phyloP scores from a whole-genome alignment of 1,139 yeast genomes.

The Saccharomycopsis crataegensis region DNA sequence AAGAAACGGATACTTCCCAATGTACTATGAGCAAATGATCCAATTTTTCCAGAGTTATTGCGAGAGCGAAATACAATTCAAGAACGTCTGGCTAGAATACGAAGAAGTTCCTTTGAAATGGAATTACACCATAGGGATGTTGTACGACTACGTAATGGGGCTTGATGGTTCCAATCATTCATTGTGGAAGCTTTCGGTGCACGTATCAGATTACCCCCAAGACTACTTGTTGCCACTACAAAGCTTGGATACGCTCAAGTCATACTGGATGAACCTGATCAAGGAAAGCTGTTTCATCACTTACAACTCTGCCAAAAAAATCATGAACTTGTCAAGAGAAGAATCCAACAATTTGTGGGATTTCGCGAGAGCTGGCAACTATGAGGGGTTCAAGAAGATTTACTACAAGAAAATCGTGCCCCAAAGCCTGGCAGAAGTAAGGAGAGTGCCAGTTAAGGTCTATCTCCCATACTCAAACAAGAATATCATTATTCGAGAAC shows the following conservation, averaged over 20 bases:
- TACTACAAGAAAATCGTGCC: slow-evolving; percentile 34
- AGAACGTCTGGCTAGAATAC: slow-evolving; percentile 58
- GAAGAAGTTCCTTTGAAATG: slow-evolving; percentile 62
- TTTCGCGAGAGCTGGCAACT: slow-evolving; percentile 31
- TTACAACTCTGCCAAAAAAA: slow-evolving; percentile 57
- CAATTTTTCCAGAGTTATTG: slow-evolving; percentile 38
- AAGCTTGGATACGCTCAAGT: slow-evolving; percentile 22
- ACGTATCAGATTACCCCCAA: slow-evolving; percentile 41
- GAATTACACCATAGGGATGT: slow-evolving; percentile 73
- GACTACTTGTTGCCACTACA: slow-evolving; percentile 43
- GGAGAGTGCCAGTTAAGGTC: slow-evolving; percentile 52
- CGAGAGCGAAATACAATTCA: slow-evolving; percentile 27
- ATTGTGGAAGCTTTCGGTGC: slow-evolving; percentile 48
- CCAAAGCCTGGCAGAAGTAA: slow-evolving; percentile 26
- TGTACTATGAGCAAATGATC: slow-evolving; percentile 36
- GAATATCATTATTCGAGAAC: slow-evolving; percentile 41
- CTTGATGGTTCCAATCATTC: slow-evolving; percentile 17
- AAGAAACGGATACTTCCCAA: slow-evolving; percentile 55
- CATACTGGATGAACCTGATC: slow-evolving; percentile 62
- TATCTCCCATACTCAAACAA: slow-evolving; percentile 42
- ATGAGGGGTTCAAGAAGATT: slow-evolving; percentile 30
- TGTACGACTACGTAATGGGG: slow-evolving; percentile 47
- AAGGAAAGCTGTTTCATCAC: slow-evolving; percentile 69
- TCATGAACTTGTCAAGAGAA: slow-evolving; percentile 64
- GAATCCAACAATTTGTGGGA: slow-evolving; percentile 54